Base-by-base conservation (phyloP, 148 eudicot genomes). In the Heliosperma pusillum region DNA sequence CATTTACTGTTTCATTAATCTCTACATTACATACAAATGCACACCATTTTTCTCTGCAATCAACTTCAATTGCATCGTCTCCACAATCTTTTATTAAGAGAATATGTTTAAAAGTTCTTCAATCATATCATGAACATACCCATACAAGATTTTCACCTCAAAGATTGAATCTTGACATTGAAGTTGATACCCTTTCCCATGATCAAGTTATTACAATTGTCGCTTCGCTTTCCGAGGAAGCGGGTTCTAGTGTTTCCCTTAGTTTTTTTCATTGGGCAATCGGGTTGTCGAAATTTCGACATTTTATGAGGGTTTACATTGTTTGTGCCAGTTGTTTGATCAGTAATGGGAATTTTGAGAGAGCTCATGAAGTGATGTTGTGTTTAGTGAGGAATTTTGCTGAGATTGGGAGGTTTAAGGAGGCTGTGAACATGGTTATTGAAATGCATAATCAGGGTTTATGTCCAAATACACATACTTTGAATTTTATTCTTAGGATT, bases 401-500 rank as follows among this genome's bases (percentile, higher is more conserved):
- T 8, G 93, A 88, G 64, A 79, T 94, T 81, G 96, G 92, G 73
- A 91, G 86, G 90, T 82, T 94, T 59, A 87, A 83, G 70, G 97
- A 94, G 66, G 97, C 93, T 50, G 90, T 89, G 70, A 80, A 77
- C 70, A 89, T 94, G 91, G 90, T 94, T 58, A 74, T 94, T 72
- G 98, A 94, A 75, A 85, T 94, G 97, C 83, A 82, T 64, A 94
- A 87, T 72, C 96, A 90, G 76, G 98, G 98, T 1, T 76, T 94
- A 73, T 78, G 61, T 68, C 83, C 83, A 7, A 82, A 26, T 71
- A 71, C 80, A 22, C 71, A 65, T n/a, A 86, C 87, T 42, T 70
- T 94, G 78, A 91, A 91, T 81, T 81, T 79, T 25, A 70, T 84
- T 30, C 19, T 89, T 6, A 70, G 82, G 72, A 74, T 84, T 3